Evolutionary conservation across 106 monocot species (phyloP), one percentile per base, ranked within the genome.

Genomic region (Dendrobium catenatum): DNA sequence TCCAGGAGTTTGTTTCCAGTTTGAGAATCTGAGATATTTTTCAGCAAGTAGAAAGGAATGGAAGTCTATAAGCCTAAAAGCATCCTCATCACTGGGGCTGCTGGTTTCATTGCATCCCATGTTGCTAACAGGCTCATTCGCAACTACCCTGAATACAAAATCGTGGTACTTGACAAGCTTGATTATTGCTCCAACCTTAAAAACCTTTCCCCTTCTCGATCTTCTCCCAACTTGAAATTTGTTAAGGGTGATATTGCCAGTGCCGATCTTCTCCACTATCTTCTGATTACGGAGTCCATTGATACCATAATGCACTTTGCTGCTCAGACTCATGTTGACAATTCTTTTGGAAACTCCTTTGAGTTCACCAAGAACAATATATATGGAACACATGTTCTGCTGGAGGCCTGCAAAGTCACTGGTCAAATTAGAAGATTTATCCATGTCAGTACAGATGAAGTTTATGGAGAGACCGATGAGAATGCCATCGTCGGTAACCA

Each of bases 231-330:
- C 43, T 85, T 80, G 41, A 85, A 85, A 67, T 85, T 85, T 13
- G 85, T 85, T 49, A 85, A 85, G 85, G 85, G 85, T 22, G 85
- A 85, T 47, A 85, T 85, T 29, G 85, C 77, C 9, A 85, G 85
- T 55, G 85, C 85, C 4, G 85, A 85, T 42, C 77, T 85, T 20
- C 64, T 85, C 68, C 76, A 80, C 24, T 81, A 85, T 55, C 85
- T 85, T 76, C 80, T 85, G 54, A 81, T 85, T 26, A 81, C 85
- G 0, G 85, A 85, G 49, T 77, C 75, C 67, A 85, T 85, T 4
- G 85, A 85, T 15, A 85, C 85, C 67, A 85, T 85, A 49, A 85
- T 85, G 85, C 85, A 85, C 68, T 85, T 85, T 20, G 80, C 85
- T 22, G 85, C 85, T 6, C 85, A 85, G 43, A 85, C 85, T 48